Evolutionary conservation across 2,329 filamentous ascomycete species (phyloP), one percentile per base, ranked within the genome.

Genomic region (Colletotrichum zoysiae): DNA sequence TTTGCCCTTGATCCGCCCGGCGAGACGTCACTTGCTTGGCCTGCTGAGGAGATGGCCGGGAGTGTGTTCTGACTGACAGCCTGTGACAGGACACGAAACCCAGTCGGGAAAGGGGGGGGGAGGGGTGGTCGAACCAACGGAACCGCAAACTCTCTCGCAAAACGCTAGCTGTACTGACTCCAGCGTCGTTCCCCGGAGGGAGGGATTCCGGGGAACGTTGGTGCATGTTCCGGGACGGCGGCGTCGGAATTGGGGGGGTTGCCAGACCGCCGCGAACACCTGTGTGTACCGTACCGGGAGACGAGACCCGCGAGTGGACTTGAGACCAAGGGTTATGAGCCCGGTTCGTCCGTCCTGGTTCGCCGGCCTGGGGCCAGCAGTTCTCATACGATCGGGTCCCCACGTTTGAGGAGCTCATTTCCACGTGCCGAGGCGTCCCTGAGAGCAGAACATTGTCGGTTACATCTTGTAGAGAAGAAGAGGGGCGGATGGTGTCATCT

Each of bases 151-250:
- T 51, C 48, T 51, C 48, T 26, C 26, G 23, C 23, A 51, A 12
- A 14, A 30, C 48, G 48, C n/a, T 14, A 26, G 35, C 26, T 40
- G 59, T 26, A n/a, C 44, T n/a, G 26, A 14, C 7, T 38, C 35
- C 50, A n/a, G 56, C 4, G 12, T 51, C 59, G 42, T 48, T 12
- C 40, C 68, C 20, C 18, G 18, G 9, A 16, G 40, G 42, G 42
- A 5, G 67, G 68, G 35, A 35, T 23, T 5, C 51, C 63, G 68
- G 63, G 68, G 68, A 67, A 70, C 63, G 53, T 62, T 53, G 50
- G 57, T 64, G 57, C 33, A 48, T 62, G 50, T 70, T 57, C 68
- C 68, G 68, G 57, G 64, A 42, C 68, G 68, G 63, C 66, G 68
- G 44, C 46, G 60, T 35, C 60, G 60, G 63, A 53, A 67, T 30